Conservation (phyloP, 345 rosid genomes). For the Excoecaria cochinchinensis region DNA sequence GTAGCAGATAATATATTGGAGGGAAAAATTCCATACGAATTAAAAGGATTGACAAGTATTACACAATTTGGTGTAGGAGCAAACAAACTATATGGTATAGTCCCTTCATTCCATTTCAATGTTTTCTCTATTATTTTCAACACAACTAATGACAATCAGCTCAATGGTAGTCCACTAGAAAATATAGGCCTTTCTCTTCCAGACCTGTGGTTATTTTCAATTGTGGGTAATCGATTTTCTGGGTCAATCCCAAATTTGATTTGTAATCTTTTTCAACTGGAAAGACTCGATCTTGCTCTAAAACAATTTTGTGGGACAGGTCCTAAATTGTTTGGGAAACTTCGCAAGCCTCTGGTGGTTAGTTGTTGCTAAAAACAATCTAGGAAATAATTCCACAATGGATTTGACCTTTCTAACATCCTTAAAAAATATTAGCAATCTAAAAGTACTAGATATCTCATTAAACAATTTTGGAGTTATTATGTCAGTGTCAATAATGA, state of each 20-base stretch:
- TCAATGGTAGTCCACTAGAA: constrained; percentile 7
- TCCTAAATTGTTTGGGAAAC: neutral
- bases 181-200: constrained; percentile 17
- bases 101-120: constrained; percentile 24
- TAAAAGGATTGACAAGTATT: constrained; percentile 1
- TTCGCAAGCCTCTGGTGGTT: constrained; percentile 6
- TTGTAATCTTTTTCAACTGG: neutral
- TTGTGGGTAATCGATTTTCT: constrained; percentile 18
- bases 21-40: constrained; percentile 18
- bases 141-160: neutral
- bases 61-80: neutral
- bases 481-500: constrained; percentile 16
- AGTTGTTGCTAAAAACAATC: neutral
- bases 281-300: accelerated
- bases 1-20: neutral
- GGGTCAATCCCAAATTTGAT: constrained; percentile 16
- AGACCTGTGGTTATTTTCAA: neutral
- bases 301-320: neutral
- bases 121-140: neutral
- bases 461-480: constrained; percentile 11
- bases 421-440: constrained; percentile 16
- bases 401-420: constrained; percentile 15
- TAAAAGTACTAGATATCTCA: neutral
- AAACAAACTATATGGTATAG: constrained; percentile 13
- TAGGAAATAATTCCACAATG: constrained; percentile 9